Conservation (phyloP, 805 yeast species). For the Candida ulmi region DNA sequence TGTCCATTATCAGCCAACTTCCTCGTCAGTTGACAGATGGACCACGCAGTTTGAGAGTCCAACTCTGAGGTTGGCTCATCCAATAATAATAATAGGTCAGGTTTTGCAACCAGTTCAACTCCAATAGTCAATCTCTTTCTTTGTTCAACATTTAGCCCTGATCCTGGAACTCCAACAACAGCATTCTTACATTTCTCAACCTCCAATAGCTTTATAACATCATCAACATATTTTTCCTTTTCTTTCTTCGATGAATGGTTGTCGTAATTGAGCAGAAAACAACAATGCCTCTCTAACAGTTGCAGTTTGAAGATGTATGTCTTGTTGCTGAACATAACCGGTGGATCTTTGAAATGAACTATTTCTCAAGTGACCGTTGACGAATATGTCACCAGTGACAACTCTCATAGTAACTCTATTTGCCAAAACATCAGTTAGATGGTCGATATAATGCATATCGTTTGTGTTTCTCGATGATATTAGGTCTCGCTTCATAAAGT, state of each 20-base stretch:
- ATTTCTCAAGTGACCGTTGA: constrained; percentile 59
- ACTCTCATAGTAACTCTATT: constrained; percentile 68
- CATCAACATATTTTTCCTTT: constrained; percentile 63
- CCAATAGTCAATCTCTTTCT: constrained; percentile 65
- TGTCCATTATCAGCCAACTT: constrained; percentile 68
- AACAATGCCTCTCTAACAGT: constrained; percentile 72
- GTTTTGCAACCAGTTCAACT: constrained; percentile 68
- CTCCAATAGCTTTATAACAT: constrained; percentile 58
- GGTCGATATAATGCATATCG: constrained; percentile 69
- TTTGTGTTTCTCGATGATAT: constrained; percentile 67
- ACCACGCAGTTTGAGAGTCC: constrained; percentile 64
- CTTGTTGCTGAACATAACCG: constrained; percentile 81
- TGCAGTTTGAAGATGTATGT: constrained; percentile 62
- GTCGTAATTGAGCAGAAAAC: constrained; percentile 70
- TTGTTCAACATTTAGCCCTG: constrained; percentile 65
- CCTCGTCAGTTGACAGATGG: constrained; percentile 61
- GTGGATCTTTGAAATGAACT: constrained; percentile 69
- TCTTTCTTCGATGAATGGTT: constrained; percentile 54
- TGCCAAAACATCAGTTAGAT: constrained; percentile 68
- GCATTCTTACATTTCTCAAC: constrained; percentile 73
- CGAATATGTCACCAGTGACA: constrained; percentile 66
- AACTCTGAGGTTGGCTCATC: constrained; percentile 76
- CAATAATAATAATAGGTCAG: constrained; percentile 53
- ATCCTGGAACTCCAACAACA: constrained; percentile 72
- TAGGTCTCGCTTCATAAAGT: constrained; percentile 48